Evolutionary conservation across 306 rosid species (phyloP), one percentile per base, ranked within the genome.

Genomic region (Gastrolobium bilobum): DNA sequence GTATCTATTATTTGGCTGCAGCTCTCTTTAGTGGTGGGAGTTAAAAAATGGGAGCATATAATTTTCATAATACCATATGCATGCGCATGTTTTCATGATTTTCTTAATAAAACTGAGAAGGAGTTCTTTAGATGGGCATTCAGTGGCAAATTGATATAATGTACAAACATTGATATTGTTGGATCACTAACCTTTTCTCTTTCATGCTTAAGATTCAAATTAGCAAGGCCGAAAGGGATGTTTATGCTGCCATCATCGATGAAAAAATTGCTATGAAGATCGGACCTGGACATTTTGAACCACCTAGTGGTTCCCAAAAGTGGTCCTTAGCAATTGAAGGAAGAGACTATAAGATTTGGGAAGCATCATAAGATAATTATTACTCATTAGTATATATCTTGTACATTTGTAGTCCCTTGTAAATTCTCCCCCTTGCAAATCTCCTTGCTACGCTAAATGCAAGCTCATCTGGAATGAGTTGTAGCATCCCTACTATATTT

Each of bases 261-360:
- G 83, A 86, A 48, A 89, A 80, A 44, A 79, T 94, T 30, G 90
- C 89, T 3, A 63, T 94, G 86, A 94, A 94, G 90, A 91, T 94
- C 7, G 98, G 97, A 76, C 98, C 96, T 9, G 98, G 98, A 51
- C 71, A 86, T 76, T 94, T 81, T 77, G 91, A 94, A 68, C 96
- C 98, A 30, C 87, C 83, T 44, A 86, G 52, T 42, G 86, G 72
- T 51, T 59, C 83, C 57, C 66, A 73, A 15, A 78, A 48, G 61
- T 94, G 98, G 98, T 79, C 91, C 57, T 30, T 60, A 66, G 84
- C 79, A 26, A 6, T 62, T 6, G 89, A 90, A 74, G 97, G 98
- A 84, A 90, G 61, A 43, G 91, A 89, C 81, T 94, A 89, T 78
- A 87, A 84, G 92, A 85, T 90, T 71, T 94, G 98, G 98, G 97